Percentiles rank a stretch among this genome's conserved stretches.
Conservation (phyloP, 2,329 filamentous ascomycete species). For the Akanthomyces muscarius region DNA sequence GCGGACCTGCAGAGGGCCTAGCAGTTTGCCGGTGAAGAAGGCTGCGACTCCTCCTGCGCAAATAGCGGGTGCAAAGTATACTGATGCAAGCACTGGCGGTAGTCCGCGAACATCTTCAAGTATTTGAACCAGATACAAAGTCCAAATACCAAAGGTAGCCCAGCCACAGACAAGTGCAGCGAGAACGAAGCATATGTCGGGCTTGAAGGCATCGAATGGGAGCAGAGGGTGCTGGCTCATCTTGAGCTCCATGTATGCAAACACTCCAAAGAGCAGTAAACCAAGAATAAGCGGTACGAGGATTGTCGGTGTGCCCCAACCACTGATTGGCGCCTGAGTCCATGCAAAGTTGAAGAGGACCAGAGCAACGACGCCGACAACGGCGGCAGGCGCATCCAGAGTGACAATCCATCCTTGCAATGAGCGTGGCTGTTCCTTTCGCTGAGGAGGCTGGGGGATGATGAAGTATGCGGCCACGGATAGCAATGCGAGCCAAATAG, state of each 20-base stretch:
- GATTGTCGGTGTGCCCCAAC: slow-evolving; percentile 56
- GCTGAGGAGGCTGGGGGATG: slow-evolving; percentile 31
- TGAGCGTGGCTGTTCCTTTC: slow-evolving; percentile 13
- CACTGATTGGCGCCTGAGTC: slow-evolving; percentile 59
- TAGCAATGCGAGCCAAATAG: slow-evolving; percentile 33
- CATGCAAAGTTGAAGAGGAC: slow-evolving; percentile 64
- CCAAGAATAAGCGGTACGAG: slow-evolving; percentile 56
- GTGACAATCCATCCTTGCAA: slow-evolving; percentile 24
- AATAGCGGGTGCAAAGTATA: slow-evolving; percentile 43
- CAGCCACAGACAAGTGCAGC: slow-evolving; percentile 51
- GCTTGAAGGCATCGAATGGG: slow-evolving; percentile 46
- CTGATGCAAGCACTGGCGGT: slow-evolving; percentile 40
- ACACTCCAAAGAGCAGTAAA: slow-evolving; percentile 48
- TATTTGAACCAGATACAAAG: slow-evolving; percentile 49
- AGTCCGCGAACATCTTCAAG: slow-evolving; percentile 41
- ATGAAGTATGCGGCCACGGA: slow-evolving; percentile 29
- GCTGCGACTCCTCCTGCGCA: slow-evolving; percentile 43
- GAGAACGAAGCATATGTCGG: slow-evolving; percentile 52
- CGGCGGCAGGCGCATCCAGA: slow-evolving; percentile 38
- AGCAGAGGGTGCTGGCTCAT: slow-evolving; percentile 50
- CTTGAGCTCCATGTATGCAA: slow-evolving; percentile 53
- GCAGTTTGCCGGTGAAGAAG: slow-evolving; percentile 39
- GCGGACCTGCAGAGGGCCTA: slow-evolving; percentile 34
- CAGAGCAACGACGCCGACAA: slow-evolving; percentile 49
- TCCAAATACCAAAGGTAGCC: slow-evolving; percentile 51